Conservation (phyloP, 192 early-diverging fungal genomes). For the Rhizophagus clarus region DNA sequence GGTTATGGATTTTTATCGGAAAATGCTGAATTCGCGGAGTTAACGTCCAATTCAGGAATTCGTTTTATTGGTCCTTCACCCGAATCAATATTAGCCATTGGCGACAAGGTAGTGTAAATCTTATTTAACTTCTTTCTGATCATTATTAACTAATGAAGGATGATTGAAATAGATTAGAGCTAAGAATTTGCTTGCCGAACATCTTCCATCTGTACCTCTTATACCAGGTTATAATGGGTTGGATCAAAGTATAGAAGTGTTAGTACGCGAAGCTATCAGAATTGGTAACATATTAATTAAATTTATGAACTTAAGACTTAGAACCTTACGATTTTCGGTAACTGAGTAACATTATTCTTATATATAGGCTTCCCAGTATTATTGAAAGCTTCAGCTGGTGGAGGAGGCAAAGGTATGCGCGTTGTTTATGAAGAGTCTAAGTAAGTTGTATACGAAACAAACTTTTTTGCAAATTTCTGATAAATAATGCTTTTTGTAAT, state of each 20-base stretch:
- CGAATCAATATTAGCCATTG: constrained; percentile 72
- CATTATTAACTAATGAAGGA: constrained; percentile 38
- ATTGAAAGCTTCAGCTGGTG: constrained; percentile 82
- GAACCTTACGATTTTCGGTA: neutral
- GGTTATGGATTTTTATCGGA: constrained; percentile 94
- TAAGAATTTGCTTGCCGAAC: constrained; percentile 55
- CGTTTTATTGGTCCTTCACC: constrained; percentile 73
- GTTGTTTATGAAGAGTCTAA: constrained; percentile 57
- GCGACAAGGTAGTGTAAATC: constrained; percentile 71
- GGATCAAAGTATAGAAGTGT: constrained; percentile 52
- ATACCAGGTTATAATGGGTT: constrained; percentile 70
- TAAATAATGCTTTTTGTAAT: too few relatives aligned
- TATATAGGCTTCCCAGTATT: constrained; percentile 76
- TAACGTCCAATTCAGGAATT: constrained; percentile 69
- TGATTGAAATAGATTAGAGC: constrained; percentile 46
- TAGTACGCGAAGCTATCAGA: constrained; percentile 50
- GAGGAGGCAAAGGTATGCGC: constrained; percentile 83
- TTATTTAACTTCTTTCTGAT: neutral
- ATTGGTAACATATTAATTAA: constrained; percentile 36
- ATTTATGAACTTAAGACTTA: neutral
- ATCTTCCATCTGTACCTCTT: constrained; percentile 57
- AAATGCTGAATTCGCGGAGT: constrained; percentile 78
- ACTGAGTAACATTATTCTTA: neutral
- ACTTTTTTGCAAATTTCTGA: neutral
- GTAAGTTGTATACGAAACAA: neutral